A percentile compares a stretch with the other conserved stretches of the same genome.
These are phyloP conservation scores for Vigna mungo DNA, from an alignment of 306 rosid genomes.

Conservation along the genomic window DNA sequence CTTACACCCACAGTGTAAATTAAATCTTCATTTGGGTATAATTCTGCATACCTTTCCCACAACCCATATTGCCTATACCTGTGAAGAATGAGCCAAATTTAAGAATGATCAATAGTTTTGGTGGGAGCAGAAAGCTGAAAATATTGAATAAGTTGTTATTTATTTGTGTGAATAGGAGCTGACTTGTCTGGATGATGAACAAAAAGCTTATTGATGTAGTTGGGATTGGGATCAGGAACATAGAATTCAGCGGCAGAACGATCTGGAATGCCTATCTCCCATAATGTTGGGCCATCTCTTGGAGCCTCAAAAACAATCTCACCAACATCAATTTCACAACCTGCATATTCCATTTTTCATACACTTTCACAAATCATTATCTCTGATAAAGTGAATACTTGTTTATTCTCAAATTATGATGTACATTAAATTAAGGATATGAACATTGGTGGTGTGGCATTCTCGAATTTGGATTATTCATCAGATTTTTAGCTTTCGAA, in stretches of 20 bases:
- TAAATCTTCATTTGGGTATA: conserved; percentile 71
- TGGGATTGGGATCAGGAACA: conserved; percentile 80
- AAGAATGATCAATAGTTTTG: neutral
- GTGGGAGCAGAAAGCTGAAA: neutral
- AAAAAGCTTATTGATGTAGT: conserved; percentile 68
- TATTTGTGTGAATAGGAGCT: conserved; percentile 26
- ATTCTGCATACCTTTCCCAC: conserved; percentile 88
- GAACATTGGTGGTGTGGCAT: too few relatives aligned
- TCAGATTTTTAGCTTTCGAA: too few relatives aligned
- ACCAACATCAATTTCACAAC: conserved; percentile 60
- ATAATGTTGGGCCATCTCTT: conserved; percentile 79
- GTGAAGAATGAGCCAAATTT: neutral
- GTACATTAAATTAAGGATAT: neutral
- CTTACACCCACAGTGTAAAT: conserved; percentile 64
- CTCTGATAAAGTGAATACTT: neutral
- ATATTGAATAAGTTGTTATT: neutral
- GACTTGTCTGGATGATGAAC: conserved; percentile 80
- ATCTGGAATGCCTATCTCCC: conserved; percentile 94
- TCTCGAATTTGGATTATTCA: too few relatives aligned
- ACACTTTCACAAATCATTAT: neutral
- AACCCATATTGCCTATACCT: conserved; percentile 87
- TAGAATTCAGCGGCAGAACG: conserved; percentile 83
- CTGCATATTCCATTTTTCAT: conserved; percentile 49
- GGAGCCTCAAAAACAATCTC: conserved; percentile 67
- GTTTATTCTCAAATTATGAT: neutral